Conservation (phyloP, 495 filamentous ascomycete genomes). For the Penicillium longicatenatum region DNA sequence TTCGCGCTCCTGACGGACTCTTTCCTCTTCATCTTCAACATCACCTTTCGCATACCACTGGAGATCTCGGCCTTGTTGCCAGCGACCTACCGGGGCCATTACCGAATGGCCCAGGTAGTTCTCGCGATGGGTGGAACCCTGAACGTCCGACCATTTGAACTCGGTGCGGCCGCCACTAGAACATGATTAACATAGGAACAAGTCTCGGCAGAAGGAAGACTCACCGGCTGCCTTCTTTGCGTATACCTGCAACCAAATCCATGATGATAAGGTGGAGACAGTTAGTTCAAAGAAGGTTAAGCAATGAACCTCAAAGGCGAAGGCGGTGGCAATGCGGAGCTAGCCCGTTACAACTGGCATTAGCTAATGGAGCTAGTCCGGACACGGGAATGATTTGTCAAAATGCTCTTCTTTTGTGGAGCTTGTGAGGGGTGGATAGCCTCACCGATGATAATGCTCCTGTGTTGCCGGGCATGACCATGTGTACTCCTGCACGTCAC, state of each 20-base stretch:
- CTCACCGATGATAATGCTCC: conserved; percentile 18
- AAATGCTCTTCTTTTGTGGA: neutral
- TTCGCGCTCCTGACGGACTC: conserved; percentile 61
- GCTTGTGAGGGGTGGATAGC: conserved; percentile 2
- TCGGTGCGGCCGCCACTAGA: conserved; percentile 80
- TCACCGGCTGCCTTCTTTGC: conserved; percentile 86
- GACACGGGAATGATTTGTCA: neutral
- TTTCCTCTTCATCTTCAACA: conserved; percentile 57
- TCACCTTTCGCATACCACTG: conserved; percentile 85
- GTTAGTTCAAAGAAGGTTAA: neutral
- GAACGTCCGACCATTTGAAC: conserved; percentile 96
- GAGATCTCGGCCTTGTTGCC: conserved; percentile 88
- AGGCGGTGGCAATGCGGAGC: conserved; percentile 24
- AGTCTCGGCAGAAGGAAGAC: conserved; percentile 4
- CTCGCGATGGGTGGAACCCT: conserved; percentile 82
- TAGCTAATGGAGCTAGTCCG: neutral
- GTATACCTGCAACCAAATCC: conserved; percentile 91
- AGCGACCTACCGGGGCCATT: conserved; percentile 93
- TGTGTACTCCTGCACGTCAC: conserved; percentile 13
- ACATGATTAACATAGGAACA: conserved; percentile 15
- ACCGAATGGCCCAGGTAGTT: conserved; percentile 97
- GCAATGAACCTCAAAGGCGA: neutral
- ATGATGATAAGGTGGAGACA: conserved; percentile 47
- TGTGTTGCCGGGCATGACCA: conserved; percentile 19
- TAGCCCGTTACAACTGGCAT: neutral